These are phyloP conservation scores for Mallotus japonicus DNA, from an alignment of 441 rosid species.

Conservation along the genomic window DNA sequence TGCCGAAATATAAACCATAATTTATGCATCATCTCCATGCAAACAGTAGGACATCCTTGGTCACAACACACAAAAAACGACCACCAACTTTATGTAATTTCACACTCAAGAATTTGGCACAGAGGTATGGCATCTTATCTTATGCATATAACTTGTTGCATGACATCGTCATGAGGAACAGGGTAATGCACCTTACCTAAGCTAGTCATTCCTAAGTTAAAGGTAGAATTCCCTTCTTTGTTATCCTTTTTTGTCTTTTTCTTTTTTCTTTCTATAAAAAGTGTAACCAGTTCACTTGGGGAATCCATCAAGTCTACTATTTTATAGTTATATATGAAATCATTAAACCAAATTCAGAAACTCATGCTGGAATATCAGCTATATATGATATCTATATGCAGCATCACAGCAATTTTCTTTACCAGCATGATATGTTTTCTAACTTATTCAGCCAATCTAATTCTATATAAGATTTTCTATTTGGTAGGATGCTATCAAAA, in stretches of 20 bases:
- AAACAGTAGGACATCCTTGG: not conserved
- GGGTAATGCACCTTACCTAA: not conserved
- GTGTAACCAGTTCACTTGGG: not conserved
- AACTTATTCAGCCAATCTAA: not conserved
- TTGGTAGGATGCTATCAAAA: no score
- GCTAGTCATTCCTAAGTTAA: not conserved
- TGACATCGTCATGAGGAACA: not conserved
- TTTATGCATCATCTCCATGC: not conserved
- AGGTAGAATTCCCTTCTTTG: not conserved
- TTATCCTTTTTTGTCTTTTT: not conserved
- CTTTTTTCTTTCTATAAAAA: not conserved
- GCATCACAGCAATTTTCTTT: not conserved
- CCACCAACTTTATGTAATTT: not conserved
- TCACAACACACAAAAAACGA: not conserved
- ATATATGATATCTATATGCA: not conserved
- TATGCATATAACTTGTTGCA: not conserved
- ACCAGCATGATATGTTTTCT: not conserved
- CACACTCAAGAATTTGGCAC: not conserved
- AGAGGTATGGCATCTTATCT: not conserved
- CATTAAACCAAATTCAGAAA: not conserved
- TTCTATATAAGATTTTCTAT: not conserved
- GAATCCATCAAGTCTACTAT: not conserved
- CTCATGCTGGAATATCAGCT: not conserved
- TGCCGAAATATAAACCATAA: not conserved
- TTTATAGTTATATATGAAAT: not conserved